Evolutionary conservation across 805 yeast genomes (phyloP).

Genomic region (Teunomyces cretensis): DNA sequence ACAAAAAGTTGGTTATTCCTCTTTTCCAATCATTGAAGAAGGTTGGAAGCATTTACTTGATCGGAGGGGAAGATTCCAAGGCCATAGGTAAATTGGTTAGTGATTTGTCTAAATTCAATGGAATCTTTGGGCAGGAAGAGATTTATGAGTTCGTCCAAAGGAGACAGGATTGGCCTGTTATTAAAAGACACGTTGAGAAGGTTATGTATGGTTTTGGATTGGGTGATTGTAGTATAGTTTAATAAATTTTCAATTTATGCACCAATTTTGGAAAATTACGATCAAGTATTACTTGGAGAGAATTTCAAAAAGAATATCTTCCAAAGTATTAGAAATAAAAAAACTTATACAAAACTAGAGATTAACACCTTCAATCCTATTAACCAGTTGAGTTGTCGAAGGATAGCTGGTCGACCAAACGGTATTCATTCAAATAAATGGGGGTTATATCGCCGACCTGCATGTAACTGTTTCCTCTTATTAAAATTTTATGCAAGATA

Average conservation of each 20-base stretch:
- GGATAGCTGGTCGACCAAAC: no score
- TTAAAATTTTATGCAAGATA: neutral
- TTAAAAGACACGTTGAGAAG: conserved; percentile 80
- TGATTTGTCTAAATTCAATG: conserved; percentile 82
- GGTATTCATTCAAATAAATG: no score
- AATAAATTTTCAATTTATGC: neutral
- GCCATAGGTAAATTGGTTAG: conserved; percentile 81
- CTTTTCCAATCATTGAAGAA: conserved; percentile 78
- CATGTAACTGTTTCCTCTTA: neutral
- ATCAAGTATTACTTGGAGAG: no score
- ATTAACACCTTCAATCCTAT: no score
- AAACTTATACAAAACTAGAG: no score
- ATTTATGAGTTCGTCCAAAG: conserved; percentile 89
- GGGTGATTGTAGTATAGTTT: conserved; percentile 70
- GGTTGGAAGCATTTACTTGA: conserved; percentile 79
- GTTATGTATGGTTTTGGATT: conserved; percentile 91
- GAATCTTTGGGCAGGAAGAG: conserved; percentile 89
- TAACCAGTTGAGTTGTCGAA: no score
- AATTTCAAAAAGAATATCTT: no score
- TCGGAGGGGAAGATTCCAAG: conserved; percentile 69
- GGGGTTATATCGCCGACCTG: neutral
- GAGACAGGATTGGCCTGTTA: conserved; percentile 80
- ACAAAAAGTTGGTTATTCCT: conserved; percentile 68
- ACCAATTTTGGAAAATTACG: neutral
- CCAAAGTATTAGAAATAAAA: no score